These are phyloP conservation scores for Botrytis hyacinthi DNA, from an alignment of 2,329 filamentous ascomycete species.

Conservation along the genomic window DNA sequence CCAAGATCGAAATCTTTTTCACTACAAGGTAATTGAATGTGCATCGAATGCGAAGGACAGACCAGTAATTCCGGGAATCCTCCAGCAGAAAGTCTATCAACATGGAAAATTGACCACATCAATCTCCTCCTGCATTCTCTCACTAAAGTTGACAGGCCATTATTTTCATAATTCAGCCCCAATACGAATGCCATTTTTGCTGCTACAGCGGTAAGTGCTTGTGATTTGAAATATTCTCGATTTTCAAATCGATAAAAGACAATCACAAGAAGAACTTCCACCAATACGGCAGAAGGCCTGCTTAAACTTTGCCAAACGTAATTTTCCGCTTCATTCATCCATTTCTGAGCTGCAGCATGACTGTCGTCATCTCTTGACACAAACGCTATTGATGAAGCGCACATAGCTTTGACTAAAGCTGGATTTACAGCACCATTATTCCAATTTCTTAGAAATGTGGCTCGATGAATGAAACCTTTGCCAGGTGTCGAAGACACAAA, in stretches of 20 bases:
- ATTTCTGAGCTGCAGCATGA: constrained; percentile 15
- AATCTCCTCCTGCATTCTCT: constrained; percentile 17
- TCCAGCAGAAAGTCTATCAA: constrained; percentile 18
- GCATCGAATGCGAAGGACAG: constrained; percentile 19
- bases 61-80: constrained; percentile 20
- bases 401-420: constrained; percentile 16
- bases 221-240: constrained; percentile 17
- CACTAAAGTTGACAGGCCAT: constrained; percentile 14
- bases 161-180: constrained; percentile 20
- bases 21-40: constrained; percentile 20
- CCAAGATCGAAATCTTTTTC: constrained; percentile 22
- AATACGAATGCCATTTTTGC: constrained; percentile 20
- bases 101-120: constrained; percentile 21
- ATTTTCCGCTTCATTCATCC: constrained; percentile 18
- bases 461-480: constrained; percentile 20
- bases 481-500: constrained; percentile 21
- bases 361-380: constrained; percentile 18
- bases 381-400: constrained; percentile 19
- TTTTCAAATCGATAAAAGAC: constrained; percentile 20
- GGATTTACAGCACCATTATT: constrained; percentile 15
- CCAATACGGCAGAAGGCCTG: constrained; percentile 6
- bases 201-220: constrained; percentile 18
- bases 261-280: constrained; percentile 19
- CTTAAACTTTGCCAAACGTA: constrained; percentile 17
- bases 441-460: constrained; percentile 20